Conservation (phyloP, 192 early-diverging fungal species). For the Backusella luteola region DNA sequence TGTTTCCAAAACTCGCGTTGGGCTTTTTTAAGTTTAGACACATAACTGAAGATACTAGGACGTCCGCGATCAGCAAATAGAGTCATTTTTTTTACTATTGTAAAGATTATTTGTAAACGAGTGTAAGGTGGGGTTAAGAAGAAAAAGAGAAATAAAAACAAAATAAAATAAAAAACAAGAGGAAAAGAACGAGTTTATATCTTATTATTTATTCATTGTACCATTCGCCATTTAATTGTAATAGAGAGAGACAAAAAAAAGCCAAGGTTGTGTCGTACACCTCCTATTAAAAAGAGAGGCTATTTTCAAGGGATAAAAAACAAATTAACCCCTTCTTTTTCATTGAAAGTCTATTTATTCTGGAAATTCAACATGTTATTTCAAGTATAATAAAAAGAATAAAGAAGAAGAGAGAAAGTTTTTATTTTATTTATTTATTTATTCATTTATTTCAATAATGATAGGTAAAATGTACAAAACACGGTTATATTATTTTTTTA, state of each 20-base stretch:
- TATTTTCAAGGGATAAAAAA: neutral
- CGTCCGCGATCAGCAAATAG: neutral
- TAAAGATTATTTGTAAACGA: neutral
- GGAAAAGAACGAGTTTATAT: neutral
- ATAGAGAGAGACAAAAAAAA: neutral
- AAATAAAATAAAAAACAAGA: neutral
- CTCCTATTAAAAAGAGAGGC: neutral
- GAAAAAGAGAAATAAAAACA: neutral
- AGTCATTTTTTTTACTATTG: neutral
- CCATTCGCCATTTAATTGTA: neutral
- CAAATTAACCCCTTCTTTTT: neutral
- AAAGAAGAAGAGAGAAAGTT: neutral
- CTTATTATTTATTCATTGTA: constrained; percentile 3
- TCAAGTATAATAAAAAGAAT: neutral
- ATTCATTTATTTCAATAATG: neutral
- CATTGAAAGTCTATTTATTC: neutral
- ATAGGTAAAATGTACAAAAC: neutral
- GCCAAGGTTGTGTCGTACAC: neutral
- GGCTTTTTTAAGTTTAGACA: neutral
- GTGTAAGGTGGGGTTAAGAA: neutral
- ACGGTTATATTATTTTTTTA: neutral
- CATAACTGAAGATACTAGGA: neutral
- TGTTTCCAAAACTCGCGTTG: neutral
- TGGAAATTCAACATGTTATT: neutral
- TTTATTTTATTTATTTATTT: neutral